These are phyloP conservation scores for Cercospora janseana DNA, from an alignment of 2,329 filamentous ascomycete genomes.

Conservation along the genomic window DNA sequence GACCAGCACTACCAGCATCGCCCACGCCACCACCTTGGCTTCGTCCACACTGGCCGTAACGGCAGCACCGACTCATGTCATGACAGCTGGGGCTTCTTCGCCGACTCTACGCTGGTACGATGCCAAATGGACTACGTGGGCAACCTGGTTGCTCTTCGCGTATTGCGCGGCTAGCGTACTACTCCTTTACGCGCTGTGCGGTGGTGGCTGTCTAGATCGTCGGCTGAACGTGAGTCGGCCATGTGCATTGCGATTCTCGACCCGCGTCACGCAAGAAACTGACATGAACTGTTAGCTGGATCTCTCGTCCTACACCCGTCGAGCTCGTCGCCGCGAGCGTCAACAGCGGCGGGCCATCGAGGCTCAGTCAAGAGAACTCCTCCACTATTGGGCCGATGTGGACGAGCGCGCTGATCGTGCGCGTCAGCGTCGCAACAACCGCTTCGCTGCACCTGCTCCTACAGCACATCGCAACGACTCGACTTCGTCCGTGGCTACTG, in stretches of 20 bases:
- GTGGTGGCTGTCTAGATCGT: conserved; percentile 6
- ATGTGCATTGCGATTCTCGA: background rate
- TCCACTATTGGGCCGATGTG: background rate
- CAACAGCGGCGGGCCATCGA: background rate
- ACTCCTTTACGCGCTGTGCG: conserved; percentile 2
- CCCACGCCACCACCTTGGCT: background rate
- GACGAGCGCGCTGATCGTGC: background rate
- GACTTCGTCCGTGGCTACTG: conserved; percentile 7
- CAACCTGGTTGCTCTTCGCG: conserved; percentile 1
- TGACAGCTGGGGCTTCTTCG: background rate
- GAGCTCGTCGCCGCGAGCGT: background rate
- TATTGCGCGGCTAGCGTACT: conserved; percentile 12
- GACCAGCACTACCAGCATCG: background rate
- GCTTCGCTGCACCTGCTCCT: background rate
- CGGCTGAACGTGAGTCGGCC: conserved; percentile 8
- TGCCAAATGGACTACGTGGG: background rate
- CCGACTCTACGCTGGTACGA: background rate
- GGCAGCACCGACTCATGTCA: background rate
- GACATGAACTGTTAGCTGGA: background rate
- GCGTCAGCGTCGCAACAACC: background rate
- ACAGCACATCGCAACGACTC: background rate
- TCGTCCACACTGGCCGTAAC: background rate
- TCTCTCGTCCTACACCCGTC: background rate
- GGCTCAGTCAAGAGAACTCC: background rate
- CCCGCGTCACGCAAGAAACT: background rate